These are phyloP conservation scores for Crithidia thermophila DNA, from an alignment of 208 protist genomes.

Conservation along the genomic window DNA sequence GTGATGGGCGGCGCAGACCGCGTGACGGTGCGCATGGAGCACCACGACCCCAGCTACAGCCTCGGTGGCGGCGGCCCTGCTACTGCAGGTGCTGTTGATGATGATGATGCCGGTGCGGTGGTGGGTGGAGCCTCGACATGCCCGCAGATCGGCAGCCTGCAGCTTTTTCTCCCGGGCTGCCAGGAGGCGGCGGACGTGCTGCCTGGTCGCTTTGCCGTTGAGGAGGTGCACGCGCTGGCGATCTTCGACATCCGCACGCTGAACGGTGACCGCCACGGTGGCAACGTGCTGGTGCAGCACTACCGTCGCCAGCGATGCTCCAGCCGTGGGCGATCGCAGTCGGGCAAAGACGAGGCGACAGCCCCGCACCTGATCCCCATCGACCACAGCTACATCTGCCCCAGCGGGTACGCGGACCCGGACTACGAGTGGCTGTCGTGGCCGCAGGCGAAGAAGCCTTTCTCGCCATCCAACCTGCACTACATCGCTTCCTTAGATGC, in stretches of 20 bases:
- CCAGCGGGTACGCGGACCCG: constrained; percentile 69
- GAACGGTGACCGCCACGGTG: constrained; percentile 79
- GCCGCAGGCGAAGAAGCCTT: constrained; percentile 72
- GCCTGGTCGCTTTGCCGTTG: constrained; percentile 54
- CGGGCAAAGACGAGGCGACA: neutral
- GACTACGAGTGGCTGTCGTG: constrained; percentile 88
- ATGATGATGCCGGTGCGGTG: neutral
- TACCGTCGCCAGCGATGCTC: neutral
- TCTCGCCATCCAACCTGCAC: constrained; percentile 39
- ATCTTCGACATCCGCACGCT: constrained; percentile 80
- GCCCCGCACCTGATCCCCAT: constrained; percentile 80
- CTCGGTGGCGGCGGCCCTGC: too few species aligned
- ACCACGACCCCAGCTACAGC: too few species aligned
- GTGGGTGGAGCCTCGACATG: neutral
- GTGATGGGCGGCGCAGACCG: neutral
- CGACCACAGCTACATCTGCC: constrained; percentile 88
- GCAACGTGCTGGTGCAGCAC: constrained; percentile 68
- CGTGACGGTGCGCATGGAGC: neutral
- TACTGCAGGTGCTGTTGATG: too few species aligned
- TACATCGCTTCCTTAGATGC: constrained; percentile 65
- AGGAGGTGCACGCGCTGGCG: constrained; percentile 72
- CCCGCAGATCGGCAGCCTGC: constrained; percentile 51
- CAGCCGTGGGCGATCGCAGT: neutral
- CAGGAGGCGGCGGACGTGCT: constrained; percentile 63
- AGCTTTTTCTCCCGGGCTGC: constrained; percentile 57